Evolutionary conservation across 192 early-diverging fungal genomes (phyloP).

Genomic region (Entrophospora sp.): DNA sequence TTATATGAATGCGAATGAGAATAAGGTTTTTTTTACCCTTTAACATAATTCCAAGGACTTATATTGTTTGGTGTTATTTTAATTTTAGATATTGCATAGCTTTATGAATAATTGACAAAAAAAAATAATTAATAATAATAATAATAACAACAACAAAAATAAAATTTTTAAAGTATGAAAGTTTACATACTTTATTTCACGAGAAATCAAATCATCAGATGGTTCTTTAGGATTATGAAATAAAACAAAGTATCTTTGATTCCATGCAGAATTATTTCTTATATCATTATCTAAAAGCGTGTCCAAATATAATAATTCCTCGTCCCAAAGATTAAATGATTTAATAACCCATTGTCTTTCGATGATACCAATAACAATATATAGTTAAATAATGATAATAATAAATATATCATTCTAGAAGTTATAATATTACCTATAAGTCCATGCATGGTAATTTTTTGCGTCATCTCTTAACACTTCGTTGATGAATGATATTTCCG

Average conservation of each 20-base stretch:
- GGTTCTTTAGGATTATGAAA: constrained; percentile 29
- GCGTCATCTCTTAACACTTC: constrained; percentile 65
- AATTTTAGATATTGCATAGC: constrained; percentile 62
- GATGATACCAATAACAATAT: not conserved
- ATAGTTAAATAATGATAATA: not conserved
- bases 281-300: constrained; percentile 69
- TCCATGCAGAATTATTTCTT: constrained; percentile 98
- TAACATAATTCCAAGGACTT: constrained; percentile 87
- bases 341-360: constrained; percentile 81
- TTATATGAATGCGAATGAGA: too few species aligned
- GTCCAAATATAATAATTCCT: constrained; percentile 70
- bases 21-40: constrained; percentile 60
- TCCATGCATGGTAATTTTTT: constrained; percentile 99
- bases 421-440: too few species aligned
- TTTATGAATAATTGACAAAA: too few species aligned
- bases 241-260: constrained; percentile 83
- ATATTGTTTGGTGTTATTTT: constrained; percentile 79
- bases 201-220: constrained; percentile 34
- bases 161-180: too few species aligned
- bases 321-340: constrained; percentile 66
- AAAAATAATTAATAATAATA: too few species aligned
- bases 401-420: not conserved
- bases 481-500: constrained; percentile 70
- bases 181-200: constrained; percentile 63
- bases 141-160: too few species aligned